A percentile compares a stretch with the other conserved stretches of the same genome.
phyloP scores from a whole-genome alignment of 2,329 filamentous ascomycete genomes.

The Zasmidium cellare region DNA sequence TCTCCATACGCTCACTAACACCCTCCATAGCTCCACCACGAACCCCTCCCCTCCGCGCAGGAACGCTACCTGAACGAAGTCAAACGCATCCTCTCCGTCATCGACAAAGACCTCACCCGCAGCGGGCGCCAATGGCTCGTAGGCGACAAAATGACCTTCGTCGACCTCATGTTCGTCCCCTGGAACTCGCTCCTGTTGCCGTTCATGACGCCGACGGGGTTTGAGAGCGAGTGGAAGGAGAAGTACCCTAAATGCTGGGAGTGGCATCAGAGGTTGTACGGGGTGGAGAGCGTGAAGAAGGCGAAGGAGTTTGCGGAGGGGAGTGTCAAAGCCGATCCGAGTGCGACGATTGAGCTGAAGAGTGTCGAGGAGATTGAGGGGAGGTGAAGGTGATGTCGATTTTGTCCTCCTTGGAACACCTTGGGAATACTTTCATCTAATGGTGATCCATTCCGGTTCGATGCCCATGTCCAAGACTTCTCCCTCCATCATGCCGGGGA shows the following conservation, averaged over 20 bases:
- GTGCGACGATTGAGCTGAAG: neutral
- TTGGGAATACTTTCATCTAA: too few relatives aligned
- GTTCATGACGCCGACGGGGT: constrained; percentile 23
- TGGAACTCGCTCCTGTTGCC: constrained; percentile 30
- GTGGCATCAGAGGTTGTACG: constrained; percentile 31
- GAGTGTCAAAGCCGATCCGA: neutral
- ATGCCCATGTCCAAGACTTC: too few relatives aligned
- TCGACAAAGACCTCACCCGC: constrained; percentile 41
- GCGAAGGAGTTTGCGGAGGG: constrained; percentile 16
- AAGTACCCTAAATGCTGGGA: constrained; percentile 28
- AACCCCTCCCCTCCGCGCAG: neutral
- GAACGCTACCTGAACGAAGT: constrained; percentile 49
- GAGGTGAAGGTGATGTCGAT: neutral
- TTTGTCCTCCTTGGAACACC: too few relatives aligned
- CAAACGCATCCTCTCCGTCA: constrained; percentile 45
- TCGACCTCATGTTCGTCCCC: constrained; percentile 42
- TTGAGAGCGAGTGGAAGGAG: constrained; percentile 25
- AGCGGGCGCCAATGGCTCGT: constrained; percentile 40
- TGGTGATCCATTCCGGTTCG: too few relatives aligned
- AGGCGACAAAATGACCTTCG: constrained; percentile 44
- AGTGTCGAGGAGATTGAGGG: neutral
- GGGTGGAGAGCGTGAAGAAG: constrained; percentile 31
- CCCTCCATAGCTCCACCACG: neutral
- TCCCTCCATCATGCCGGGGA: too few relatives aligned
- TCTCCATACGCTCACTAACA: neutral